These are phyloP conservation scores for Thecaphora thlaspeos DNA, from an alignment of 1,284 basidiomycete genomes.

Conservation along the genomic window DNA sequence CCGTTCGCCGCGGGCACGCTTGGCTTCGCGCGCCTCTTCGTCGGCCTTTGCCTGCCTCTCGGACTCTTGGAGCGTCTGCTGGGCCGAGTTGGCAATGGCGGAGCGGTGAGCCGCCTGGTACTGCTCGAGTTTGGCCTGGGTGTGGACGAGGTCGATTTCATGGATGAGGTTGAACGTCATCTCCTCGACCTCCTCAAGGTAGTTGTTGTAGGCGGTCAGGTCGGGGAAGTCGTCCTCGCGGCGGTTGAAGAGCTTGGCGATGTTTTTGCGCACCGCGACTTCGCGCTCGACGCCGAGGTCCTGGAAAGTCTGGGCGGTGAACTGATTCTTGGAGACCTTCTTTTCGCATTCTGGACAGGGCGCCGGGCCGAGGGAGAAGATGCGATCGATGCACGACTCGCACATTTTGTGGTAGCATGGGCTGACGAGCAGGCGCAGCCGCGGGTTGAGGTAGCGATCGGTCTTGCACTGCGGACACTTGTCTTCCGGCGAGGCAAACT, in stretches of 20 bases:
- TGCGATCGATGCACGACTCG: constrained; percentile 78
- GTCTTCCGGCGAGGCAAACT: constrained; percentile 63
- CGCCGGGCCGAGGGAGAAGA: constrained; percentile 93
- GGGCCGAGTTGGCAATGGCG: constrained; percentile 34
- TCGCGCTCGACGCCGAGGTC: constrained; percentile 96
- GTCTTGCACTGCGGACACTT: constrained; percentile 97
- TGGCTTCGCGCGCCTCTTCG: constrained; percentile 32
- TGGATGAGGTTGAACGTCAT: constrained; percentile 96
- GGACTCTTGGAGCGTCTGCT: constrained; percentile 42
- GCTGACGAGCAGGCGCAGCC: constrained; percentile 87
- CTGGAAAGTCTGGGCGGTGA: constrained; percentile 94
- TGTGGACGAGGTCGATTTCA: constrained; percentile 78
- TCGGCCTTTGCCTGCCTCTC: constrained; percentile 38
- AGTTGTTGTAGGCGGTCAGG: constrained; percentile 86
- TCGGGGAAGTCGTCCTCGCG: constrained; percentile 82
- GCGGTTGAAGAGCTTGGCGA: constrained; percentile 84
- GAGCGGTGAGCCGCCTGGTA: constrained; percentile 65
- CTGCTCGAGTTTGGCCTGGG: constrained; percentile 76
- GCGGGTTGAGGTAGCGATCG: constrained; percentile 91
- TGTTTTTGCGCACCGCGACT: constrained; percentile 78
- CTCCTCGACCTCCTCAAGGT: constrained; percentile 93
- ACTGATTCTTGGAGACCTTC: constrained; percentile 87
- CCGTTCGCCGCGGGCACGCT: constrained; percentile 37
- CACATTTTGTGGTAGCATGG: constrained; percentile 96
- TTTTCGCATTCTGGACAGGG: constrained; percentile 91